Evolutionary conservation across 495 filamentous ascomycete genomes (phyloP).

Genomic region (Neurospora intermedia): DNA sequence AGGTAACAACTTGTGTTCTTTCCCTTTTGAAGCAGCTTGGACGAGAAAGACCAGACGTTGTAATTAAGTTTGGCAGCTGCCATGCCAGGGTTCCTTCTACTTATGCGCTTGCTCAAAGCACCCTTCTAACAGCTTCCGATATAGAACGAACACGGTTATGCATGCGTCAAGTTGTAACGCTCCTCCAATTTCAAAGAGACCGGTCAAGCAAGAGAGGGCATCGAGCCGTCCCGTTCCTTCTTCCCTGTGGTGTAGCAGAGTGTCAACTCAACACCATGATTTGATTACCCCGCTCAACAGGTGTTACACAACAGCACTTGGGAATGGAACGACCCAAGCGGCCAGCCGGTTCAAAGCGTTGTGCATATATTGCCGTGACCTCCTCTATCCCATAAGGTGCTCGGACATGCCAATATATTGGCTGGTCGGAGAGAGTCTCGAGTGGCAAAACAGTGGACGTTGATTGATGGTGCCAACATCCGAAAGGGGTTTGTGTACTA

Average conservation of each 20-base stretch:
- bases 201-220: background rate
- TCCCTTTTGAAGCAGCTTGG: background rate
- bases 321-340: background rate
- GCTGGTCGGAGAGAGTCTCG: background rate
- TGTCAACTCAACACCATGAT: background rate
- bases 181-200: background rate
- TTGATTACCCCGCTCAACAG: background rate
- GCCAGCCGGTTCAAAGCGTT: background rate
- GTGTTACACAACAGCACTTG: background rate
- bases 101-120: background rate
- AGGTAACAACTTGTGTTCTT: background rate
- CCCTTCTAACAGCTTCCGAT: background rate
- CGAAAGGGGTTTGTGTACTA: background rate
- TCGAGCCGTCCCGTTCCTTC: background rate
- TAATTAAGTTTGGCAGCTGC: background rate
- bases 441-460: background rate
- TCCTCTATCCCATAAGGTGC: background rate
- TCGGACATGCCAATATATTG: background rate
- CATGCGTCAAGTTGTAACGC: background rate
- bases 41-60: background rate
- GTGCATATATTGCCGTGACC: background rate
- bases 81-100: background rate
- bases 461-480: background rate
- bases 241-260: background rate
- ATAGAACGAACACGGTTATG: background rate